Conservation (phyloP, 192 early-diverging fungal genomes). For the Geranomyces variabilis region DNA sequence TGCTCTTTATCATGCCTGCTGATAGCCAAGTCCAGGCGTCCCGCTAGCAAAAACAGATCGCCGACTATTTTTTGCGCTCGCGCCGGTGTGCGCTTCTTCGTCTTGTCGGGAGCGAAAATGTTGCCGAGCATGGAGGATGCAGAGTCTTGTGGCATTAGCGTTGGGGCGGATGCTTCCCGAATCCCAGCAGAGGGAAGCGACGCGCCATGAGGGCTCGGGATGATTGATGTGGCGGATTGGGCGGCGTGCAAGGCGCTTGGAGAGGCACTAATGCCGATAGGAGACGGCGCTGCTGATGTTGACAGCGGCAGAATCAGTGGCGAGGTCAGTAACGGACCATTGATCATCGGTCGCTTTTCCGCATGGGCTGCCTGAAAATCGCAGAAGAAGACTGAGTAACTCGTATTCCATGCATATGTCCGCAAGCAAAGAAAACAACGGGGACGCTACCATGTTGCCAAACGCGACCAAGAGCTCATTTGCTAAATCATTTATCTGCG, state of each 20-base stretch:
- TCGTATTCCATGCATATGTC: background rate
- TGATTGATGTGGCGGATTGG: background rate
- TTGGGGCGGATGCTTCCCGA: slow-evolving; percentile 14
- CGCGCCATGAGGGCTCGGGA: background rate
- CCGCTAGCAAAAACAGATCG: slow-evolving; percentile 76
- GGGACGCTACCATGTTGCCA: slow-evolving; percentile 57
- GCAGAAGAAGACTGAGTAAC: background rate
- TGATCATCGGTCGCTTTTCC: slow-evolving; percentile 63
- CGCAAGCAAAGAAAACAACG: background rate
- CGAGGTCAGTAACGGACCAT: slow-evolving; percentile 43
- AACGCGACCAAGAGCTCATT: slow-evolving; percentile 71
- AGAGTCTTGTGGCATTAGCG: slow-evolving; percentile 24
- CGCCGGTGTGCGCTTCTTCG: slow-evolving; percentile 66
- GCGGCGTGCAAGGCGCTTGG: slow-evolving; percentile 11
- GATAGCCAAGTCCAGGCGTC: slow-evolving; percentile 72
- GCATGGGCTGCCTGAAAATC: slow-evolving; percentile 48
- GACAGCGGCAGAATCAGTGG: background rate
- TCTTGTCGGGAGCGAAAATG: slow-evolving; percentile 46
- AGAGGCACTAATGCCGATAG: background rate
- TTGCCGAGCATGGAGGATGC: slow-evolving; percentile 34
- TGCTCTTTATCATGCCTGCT: slow-evolving; percentile 42
- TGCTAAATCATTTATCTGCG: slow-evolving; percentile 80
- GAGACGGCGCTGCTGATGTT: slow-evolving; percentile 2
- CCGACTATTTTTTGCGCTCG: slow-evolving; percentile 74
- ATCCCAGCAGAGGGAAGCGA: slow-evolving; percentile 7